Base-by-base conservation (phyloP, 306 rosid genomes). In the Comarum palustre region DNA sequence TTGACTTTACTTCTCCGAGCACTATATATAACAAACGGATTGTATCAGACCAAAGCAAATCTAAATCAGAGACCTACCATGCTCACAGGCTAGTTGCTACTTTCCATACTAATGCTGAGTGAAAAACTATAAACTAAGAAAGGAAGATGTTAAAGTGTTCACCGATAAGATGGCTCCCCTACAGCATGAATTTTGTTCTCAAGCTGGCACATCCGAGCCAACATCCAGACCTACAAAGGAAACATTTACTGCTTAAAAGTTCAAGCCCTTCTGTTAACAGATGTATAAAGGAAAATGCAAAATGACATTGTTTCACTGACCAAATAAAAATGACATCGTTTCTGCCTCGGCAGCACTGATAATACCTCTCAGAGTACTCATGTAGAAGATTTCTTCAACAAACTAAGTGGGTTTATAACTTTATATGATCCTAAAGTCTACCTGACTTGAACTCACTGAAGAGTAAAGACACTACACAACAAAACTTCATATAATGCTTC, bases 141-240 rank as follows among this genome's bases (percentile, higher is more conserved):
- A 80, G 48, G 16, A 72, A 27, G 41, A 60, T 72, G 45, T 70
- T 73, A 61, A 51, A 55, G 47, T 42, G 73, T 60, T 86, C 82
- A 94, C 99, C 96, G 86, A 75, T 94, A 94, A 71, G 91, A 87
- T 75, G 96, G 90, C 73, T 94, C 97, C 79, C 99, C 99, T 52
- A 91, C 90, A 19, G 97, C 99, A 62, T 87, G 79, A 71, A 94
- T 94, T 85, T 94, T 91, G 88, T 91, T 91, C 87, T 94, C 93
- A 55, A 94, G 89, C 84, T 94, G 99, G 88, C 91, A 88, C 97
- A 94, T 91, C 72, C 99, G 87, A 85, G 97, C 97, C 80, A 94
- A 80, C 92, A 94, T 89, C 99, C 96, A 94, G 61, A 94, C 91
- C 99, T 94, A 75, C 68, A 77, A 12, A 79, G 61, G 52, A 54